Evolutionary conservation across 179 eudicot species (phyloP).

Genomic region (Pouteria campechiana): DNA sequence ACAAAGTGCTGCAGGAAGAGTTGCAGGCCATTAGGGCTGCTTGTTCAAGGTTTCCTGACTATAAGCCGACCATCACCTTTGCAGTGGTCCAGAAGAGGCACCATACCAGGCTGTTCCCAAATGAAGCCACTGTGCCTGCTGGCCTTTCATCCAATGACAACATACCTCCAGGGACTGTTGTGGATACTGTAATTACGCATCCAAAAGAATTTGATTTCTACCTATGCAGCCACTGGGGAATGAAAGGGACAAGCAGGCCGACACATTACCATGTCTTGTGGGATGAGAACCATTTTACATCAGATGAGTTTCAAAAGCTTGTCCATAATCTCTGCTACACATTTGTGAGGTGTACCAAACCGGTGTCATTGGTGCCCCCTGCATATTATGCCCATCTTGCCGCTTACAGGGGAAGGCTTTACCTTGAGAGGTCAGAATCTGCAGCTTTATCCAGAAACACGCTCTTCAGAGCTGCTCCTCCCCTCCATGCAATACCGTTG

Average conservation of each 20-base stretch:
- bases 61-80: conserved; percentile 71
- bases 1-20: conserved; percentile 79
- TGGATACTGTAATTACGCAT: conserved; percentile 78
- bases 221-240: conserved; percentile 88
- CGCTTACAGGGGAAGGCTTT: conserved; percentile 83
- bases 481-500: conserved; percentile 48
- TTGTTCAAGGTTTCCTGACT: conserved; percentile 38
- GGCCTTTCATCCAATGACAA: conserved; percentile 36
- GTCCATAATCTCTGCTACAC: conserved; percentile 81
- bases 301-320: conserved; percentile 80
- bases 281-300: conserved; percentile 75
- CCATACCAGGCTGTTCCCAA: conserved; percentile 72
- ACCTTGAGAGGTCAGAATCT: conserved; percentile 52
- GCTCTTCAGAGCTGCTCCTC: conserved; percentile 45
- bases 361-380: conserved; percentile 89
- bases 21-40: conserved; percentile 45
- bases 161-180: conserved; percentile 83
- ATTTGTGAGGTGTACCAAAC: conserved; percentile 88
- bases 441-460: conserved; percentile 9
- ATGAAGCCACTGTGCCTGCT: conserved; percentile 26
- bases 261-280: conserved; percentile 79
- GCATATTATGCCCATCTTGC: conserved; percentile 95
- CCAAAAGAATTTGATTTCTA: conserved; percentile 85
- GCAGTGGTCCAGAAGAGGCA: conserved; percentile 92
- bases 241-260: conserved; percentile 84